Percentiles rank a stretch among this genome's conserved stretches.
Evolutionary conservation across 345 rosid genomes (phyloP).

Genomic region (Populus ilicifolia): DNA sequence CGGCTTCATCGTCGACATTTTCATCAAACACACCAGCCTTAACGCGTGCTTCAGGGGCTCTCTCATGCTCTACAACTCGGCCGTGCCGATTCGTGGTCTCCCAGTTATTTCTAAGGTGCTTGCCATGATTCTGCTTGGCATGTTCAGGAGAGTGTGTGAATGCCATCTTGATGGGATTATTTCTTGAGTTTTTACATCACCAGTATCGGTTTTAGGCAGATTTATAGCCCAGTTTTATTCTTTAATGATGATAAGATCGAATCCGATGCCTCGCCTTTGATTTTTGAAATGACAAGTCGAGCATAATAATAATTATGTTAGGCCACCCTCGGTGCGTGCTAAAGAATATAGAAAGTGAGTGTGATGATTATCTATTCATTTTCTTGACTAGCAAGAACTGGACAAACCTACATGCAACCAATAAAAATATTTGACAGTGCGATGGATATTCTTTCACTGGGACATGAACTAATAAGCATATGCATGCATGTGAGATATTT

Average conservation of each 20-base stretch:
- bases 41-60: not conserved
- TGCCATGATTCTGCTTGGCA: not conserved
- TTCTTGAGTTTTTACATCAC: not conserved
- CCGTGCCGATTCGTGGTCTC: not conserved
- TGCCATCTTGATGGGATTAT: constrained; percentile 14
- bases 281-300: not conserved
- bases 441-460: no score
- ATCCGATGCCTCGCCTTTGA: constrained; percentile 30
- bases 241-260: constrained; percentile 27
- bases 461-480: no score
- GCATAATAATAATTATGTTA: not conserved
- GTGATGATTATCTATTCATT: no score
- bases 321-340: constrained; percentile 1
- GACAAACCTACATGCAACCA: no score
- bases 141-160: not conserved
- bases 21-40: constrained; percentile 7
- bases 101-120: not conserved
- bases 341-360: not conserved
- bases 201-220: not conserved
- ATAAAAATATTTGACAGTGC: no score
- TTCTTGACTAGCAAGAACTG: no score
- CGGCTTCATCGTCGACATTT: constrained; percentile 58
- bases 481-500: no score
- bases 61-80: constrained; percentile 9
- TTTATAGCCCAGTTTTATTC: constrained; percentile 19